Conservation (phyloP, 495 filamentous ascomycete species). For the Darksidea phi region DNA sequence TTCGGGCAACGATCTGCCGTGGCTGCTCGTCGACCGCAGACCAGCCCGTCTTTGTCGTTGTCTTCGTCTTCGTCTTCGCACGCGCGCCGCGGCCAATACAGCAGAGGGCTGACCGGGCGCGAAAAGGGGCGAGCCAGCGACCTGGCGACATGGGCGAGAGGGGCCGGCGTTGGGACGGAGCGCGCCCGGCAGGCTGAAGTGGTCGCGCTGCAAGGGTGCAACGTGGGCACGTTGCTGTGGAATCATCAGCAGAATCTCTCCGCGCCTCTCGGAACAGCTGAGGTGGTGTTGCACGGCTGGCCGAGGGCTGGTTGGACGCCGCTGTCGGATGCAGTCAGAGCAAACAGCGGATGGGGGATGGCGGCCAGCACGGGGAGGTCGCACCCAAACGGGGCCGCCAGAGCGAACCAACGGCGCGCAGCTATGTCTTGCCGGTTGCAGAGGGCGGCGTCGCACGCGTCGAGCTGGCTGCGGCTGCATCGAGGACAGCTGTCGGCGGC, state of each 20-base stretch:
- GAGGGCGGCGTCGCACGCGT: slow-evolving; percentile 7
- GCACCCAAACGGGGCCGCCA: slow-evolving; percentile 28
- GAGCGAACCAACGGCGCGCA: slow-evolving; percentile 18
- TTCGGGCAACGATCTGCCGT: background rate
- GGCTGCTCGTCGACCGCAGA: background rate
- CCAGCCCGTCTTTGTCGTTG: background rate
- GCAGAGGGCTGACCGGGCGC: background rate
- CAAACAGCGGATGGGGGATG: background rate
- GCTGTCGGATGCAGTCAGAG: background rate
- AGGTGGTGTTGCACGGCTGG: slow-evolving; percentile 6
- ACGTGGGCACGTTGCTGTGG: slow-evolving; percentile 37
- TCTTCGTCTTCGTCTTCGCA: background rate
- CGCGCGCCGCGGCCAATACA: background rate
- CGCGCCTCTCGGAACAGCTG: slow-evolving; percentile 23
- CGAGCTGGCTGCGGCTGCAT: slow-evolving; percentile 12
- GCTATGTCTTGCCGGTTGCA: slow-evolving; percentile 7
- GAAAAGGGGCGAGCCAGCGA: slow-evolving; percentile 6
- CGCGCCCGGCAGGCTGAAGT: background rate
- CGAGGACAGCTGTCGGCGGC: slow-evolving; percentile 5
- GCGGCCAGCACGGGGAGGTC: slow-evolving; percentile 25
- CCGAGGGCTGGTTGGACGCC: slow-evolving; percentile 13
- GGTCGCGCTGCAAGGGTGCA: slow-evolving; percentile 30
- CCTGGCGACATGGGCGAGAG: background rate
- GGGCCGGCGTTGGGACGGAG: background rate
- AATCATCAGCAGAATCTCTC: slow-evolving; percentile 22